These are phyloP conservation scores for Tolypocladium ovalisporum DNA, from an alignment of 2,329 filamentous ascomycete species.

Conservation along the genomic window DNA sequence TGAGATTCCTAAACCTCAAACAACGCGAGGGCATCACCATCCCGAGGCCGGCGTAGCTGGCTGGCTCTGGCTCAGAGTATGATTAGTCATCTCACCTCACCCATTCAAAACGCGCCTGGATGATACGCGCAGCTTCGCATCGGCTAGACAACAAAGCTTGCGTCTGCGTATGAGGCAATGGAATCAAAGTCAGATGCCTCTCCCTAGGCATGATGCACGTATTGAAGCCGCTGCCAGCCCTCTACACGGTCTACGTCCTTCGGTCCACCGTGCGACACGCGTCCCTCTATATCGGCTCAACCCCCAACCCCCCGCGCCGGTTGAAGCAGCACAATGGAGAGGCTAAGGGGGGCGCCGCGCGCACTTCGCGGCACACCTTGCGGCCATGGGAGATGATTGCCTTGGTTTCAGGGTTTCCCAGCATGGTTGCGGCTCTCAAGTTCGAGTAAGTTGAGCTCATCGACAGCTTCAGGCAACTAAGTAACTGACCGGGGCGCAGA, in stretches of 20 bases:
- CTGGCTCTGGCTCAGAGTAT: not conserved
- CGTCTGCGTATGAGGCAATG: not conserved
- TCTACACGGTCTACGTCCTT: slow-evolving; percentile 90
- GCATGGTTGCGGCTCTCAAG: slow-evolving; percentile 75
- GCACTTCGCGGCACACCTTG: slow-evolving; percentile 56
- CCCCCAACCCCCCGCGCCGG: slow-evolving; percentile 75
- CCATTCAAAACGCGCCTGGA: not conserved
- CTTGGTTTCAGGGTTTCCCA: slow-evolving; percentile 81
- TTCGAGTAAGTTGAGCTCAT: slow-evolving; percentile 60
- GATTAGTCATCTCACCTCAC: not conserved
- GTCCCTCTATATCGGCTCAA: slow-evolving; percentile 81
- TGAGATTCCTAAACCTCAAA: not conserved
- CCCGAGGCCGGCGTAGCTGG: too few relatives aligned
- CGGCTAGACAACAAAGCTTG: too few relatives aligned
- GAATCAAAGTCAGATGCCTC: not conserved
- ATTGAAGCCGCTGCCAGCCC: slow-evolving; percentile 60
- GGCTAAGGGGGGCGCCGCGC: slow-evolving; percentile 66
- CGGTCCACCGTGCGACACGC: slow-evolving; percentile 66
- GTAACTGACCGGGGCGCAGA: slow-evolving; percentile 36
- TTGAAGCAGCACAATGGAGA: slow-evolving; percentile 87
- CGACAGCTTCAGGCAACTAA: not conserved
- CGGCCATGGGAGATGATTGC: slow-evolving; percentile 88
- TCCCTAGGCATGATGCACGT: slow-evolving; percentile 26
- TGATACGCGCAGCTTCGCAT: too few relatives aligned
- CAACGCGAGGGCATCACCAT: not conserved